Conservation (phyloP, 345 rosid species). For the Sapria himalayana region DNA sequence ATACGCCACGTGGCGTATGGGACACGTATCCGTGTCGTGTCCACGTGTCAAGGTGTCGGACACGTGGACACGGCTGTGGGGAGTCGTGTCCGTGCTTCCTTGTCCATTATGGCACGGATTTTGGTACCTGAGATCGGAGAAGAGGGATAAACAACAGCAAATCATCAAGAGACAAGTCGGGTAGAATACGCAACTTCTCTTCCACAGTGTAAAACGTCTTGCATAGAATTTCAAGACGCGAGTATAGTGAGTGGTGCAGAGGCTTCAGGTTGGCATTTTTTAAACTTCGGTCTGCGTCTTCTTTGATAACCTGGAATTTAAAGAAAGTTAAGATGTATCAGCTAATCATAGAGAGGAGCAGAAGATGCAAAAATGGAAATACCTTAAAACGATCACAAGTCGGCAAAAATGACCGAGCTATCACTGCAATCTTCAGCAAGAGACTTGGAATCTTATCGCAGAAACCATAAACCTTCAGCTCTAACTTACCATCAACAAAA, state of each 20-base stretch:
- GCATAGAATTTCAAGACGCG: conserved; percentile 71
- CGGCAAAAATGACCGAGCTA: conserved; percentile 63
- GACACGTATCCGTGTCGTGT: no score
- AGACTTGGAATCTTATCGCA: conserved; percentile 69
- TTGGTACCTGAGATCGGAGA: conserved; percentile 68
- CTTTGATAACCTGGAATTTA: conserved; percentile 63
- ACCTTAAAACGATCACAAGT: conserved; percentile 67
- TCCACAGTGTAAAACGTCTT: conserved; percentile 67
- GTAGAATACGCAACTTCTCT: conserved; percentile 48
- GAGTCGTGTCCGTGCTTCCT: no score
- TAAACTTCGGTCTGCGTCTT: conserved; percentile 51
- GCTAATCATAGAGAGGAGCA: conserved; percentile 5
- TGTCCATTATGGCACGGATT: conserved; percentile 2
- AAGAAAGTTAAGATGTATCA: no score
- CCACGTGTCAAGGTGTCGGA: no score
- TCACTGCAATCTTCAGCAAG: conserved; percentile 42
- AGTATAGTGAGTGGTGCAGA: conserved; percentile 62
- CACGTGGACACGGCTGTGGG: no score
- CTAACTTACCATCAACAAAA: conserved; percentile 49
- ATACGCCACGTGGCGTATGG: no score
- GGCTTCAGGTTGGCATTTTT: conserved; percentile 86
- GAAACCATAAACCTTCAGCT: conserved; percentile 82
- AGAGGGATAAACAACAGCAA: conserved; percentile 53
- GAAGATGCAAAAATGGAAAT: background rate
- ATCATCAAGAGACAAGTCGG: conserved; percentile 48